A percentile compares a stretch with the other conserved stretches of the same genome.
These are phyloP conservation scores for Salvia splendens DNA, from an alignment of 257 asterid genomes.

Conservation along the genomic window DNA sequence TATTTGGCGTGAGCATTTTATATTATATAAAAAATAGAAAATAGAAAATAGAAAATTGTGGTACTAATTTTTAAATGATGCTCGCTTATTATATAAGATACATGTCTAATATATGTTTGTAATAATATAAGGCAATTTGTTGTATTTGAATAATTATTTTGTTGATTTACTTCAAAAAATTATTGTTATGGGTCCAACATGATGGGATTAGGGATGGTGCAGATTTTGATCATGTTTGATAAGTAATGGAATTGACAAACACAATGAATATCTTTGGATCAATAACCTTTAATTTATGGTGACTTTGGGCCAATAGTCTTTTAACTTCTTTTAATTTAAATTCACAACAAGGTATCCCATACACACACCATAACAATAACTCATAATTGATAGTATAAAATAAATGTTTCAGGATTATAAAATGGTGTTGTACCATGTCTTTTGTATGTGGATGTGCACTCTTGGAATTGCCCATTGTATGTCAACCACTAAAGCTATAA, in stretches of 20 bases:
- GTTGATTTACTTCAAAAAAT: no score
- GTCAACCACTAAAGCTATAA: constrained; percentile 22
- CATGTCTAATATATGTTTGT: neutral
- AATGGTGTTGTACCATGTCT: constrained; percentile 26
- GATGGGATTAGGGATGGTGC: no score
- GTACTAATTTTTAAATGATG: neutral
- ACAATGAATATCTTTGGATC: constrained; percentile 16
- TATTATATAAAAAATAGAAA: no score
- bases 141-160: neutral
- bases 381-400: constrained; percentile 2
- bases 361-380: neutral
- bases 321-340: constrained; percentile 9
- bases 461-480: constrained; percentile 9
- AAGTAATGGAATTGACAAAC: neutral
- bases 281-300: neutral
- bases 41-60: no score
- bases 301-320: constrained; percentile 16
- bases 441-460: neutral
- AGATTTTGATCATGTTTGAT: neutral
- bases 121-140: neutral
- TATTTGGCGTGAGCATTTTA: no score
- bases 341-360: neutral
- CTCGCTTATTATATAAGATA: neutral
- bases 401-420: neutral
- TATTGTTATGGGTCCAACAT: neutral